Evolutionary conservation across 2,329 filamentous ascomycete species (phyloP).

Genomic region (Clarireedia monteithiana): DNA sequence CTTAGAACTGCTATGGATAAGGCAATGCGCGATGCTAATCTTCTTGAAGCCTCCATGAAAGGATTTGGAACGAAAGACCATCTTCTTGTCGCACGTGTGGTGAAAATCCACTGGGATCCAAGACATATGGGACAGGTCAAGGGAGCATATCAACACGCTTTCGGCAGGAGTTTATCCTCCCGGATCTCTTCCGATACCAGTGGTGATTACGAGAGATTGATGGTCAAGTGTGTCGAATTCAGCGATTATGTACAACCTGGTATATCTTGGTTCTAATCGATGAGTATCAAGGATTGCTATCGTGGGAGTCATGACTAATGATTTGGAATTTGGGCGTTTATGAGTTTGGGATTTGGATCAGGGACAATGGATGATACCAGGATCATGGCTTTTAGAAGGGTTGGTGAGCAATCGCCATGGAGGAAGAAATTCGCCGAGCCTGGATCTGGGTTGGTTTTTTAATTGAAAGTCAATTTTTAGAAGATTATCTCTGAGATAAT

Average conservation of each 20-base stretch:
- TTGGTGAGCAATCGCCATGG: too few relatives aligned
- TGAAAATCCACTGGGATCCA: conserved; percentile 78
- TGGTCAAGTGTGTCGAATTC: conserved; percentile 45
- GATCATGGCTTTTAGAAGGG: too few relatives aligned
- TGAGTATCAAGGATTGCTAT: neutral
- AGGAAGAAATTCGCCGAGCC: too few relatives aligned
- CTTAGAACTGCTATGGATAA: conserved; percentile 71
- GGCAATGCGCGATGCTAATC: conserved; percentile 71
- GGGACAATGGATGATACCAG: too few relatives aligned
- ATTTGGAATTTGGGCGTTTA: neutral
- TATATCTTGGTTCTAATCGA: conserved; percentile 1
- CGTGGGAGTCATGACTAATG: neutral
- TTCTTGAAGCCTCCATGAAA: conserved; percentile 82
- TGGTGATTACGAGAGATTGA: conserved; percentile 69
- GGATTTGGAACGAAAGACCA: conserved; percentile 83
- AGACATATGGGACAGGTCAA: conserved; percentile 69
- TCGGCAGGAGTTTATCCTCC: conserved; percentile 55
- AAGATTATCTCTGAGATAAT: too few relatives aligned
- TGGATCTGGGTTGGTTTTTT: too few relatives aligned
- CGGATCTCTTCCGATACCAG: conserved; percentile 78
- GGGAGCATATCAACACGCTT: conserved; percentile 66
- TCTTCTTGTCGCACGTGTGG: conserved; percentile 67
- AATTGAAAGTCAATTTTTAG: too few relatives aligned
- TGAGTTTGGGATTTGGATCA: neutral
- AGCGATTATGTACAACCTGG: conserved; percentile 3